A percentile compares a stretch with the other conserved stretches of the same genome.
These are phyloP conservation scores for Nematocida minor DNA, from an alignment of 371 early-diverging fungal genomes.

Conservation along the genomic window DNA sequence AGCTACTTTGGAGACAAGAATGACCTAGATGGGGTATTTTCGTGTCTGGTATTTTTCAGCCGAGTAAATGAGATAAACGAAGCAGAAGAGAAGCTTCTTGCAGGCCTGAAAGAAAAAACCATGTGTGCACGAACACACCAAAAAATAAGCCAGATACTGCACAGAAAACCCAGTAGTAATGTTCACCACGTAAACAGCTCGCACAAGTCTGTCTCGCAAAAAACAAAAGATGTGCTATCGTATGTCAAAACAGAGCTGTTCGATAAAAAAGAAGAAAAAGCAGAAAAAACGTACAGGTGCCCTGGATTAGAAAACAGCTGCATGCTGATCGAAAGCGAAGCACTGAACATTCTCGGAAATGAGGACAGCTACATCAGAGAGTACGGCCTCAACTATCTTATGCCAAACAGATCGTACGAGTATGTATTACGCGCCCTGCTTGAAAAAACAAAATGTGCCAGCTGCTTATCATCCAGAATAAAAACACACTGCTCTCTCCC, in stretches of 20 bases:
- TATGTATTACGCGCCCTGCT: not conserved
- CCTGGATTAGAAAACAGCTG: not conserved
- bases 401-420: constrained; percentile 1
- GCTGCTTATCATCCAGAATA: not conserved
- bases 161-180: not conserved
- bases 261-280: not conserved
- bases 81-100: not conserved
- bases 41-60: constrained; percentile 33
- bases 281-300: not conserved
- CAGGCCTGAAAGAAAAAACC: not conserved
- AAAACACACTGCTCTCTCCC: not conserved
- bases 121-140: not conserved
- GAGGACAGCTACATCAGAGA: constrained; percentile 1
- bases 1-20: not conserved
- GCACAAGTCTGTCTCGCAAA: not conserved
- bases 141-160: not conserved
- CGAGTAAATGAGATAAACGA: constrained; percentile 5
- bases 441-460: not conserved
- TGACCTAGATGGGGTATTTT: constrained; percentile 11
- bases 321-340: not conserved
- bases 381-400: not conserved
- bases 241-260: not conserved
- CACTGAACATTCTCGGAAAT: not conserved
- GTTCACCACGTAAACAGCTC: not conserved
- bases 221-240: not conserved